Evolutionary conservation across 257 asterid genomes (phyloP), one percentile per base, ranked within the genome.

Genomic region (Ligustrum vulgare): DNA sequence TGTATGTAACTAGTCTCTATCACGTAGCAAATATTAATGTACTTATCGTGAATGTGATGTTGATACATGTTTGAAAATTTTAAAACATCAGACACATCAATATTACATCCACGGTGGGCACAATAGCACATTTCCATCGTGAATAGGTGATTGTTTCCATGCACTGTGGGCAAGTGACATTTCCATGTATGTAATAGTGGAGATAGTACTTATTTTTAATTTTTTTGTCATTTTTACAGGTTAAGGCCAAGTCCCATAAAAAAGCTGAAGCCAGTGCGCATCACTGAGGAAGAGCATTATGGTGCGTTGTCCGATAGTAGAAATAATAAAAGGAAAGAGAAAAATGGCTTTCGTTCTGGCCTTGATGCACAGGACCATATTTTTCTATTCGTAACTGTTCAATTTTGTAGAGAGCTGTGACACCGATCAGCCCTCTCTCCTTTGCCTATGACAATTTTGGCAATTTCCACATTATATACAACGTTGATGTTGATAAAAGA

Each of bases 201-300:
- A 25, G 67, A 43, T 20, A 41, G 31, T 56, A 18, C 69, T 70
- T 20, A 45, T 64, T 4, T 11, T 35, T 23, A 15, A 12, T 13
- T 15, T 25, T 45, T n/a, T 7, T 64, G 18, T 74, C 39, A 47
- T 71, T 75, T 77, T 36, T 60, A 56, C 87, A 86, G 87, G 87
- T 84, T 1, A 84, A 87, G 78, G 91, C 88, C 74, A 91, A 91
- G 87, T 89, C 94, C 62, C 93, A 83, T 15, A 81, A 86, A 91
- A 89, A 90, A 75, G 89, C 88, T 67, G 94, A 87, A 81, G 94
- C 93, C 39, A 83, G 84, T 77, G 89, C 72, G 31, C 96, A 88
- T 74, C 97, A 91, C 79, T 91, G 80, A 83, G 58, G 75, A 23
- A 60, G 67, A 58, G 78, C 70, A 28, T 18, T 39, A 4, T 73